These are phyloP conservation scores for Chaetomium fimeti DNA, from an alignment of 495 filamentous ascomycete genomes.

Conservation along the genomic window DNA sequence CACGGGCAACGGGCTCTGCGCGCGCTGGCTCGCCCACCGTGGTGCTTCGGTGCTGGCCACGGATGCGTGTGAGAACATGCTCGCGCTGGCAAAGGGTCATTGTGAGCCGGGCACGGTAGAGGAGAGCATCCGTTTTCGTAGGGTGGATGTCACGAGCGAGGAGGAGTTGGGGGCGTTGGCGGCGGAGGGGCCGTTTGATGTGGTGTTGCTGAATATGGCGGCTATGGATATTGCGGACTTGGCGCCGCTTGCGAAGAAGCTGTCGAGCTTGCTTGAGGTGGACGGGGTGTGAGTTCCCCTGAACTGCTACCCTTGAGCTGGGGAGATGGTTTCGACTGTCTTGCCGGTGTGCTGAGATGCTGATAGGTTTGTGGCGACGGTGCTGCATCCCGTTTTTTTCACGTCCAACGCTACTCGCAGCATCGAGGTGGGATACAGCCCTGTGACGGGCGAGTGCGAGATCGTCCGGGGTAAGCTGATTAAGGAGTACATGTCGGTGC, in stretches of 20 bases:
- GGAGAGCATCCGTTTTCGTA: constrained; percentile 24
- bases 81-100: constrained; percentile 28
- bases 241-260: constrained; percentile 35
- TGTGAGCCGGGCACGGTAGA: not conserved
- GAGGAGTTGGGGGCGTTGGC: constrained; percentile 31
- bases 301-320: not conserved
- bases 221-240: constrained; percentile 46
- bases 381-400: constrained; percentile 48
- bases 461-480: constrained; percentile 33
- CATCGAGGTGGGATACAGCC: constrained; percentile 30
- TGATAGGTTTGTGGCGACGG: constrained; percentile 42
- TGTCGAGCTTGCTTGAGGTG: constrained; percentile 37
- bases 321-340: not conserved
- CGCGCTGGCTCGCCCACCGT: constrained; percentile 36
- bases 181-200: constrained; percentile 32
- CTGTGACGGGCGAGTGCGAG: constrained; percentile 28
- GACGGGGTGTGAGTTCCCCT: constrained; percentile 39
- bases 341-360: not conserved
- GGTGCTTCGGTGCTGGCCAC: constrained; percentile 42
- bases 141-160: constrained; percentile 39
- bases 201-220: constrained; percentile 47
- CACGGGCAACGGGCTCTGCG: constrained; percentile 45
- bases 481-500: constrained; percentile 39
- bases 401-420: constrained; percentile 38
- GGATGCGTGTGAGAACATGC: constrained; percentile 39